Base-by-base conservation (phyloP, 2,329 filamentous ascomycete genomes). In the Cadophora sp. region DNA sequence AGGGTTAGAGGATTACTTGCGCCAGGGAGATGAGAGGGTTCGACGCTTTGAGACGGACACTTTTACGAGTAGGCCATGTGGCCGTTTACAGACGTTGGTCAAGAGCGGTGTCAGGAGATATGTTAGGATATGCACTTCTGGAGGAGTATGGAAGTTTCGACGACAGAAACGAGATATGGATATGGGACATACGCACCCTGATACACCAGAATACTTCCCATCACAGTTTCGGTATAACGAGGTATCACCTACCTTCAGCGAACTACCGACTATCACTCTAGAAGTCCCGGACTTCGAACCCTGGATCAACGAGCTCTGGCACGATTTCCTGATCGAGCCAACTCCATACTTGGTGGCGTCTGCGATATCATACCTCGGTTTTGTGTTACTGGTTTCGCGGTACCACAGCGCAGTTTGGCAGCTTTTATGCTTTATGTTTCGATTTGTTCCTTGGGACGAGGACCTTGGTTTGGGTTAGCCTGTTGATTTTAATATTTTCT, bases 1-100 rank as follows among this genome's bases (percentile, higher is more conserved):
- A 83, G 89, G 70, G 90, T 92, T 4, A 86, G 88, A 76, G 82
- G 82, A 3, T 75, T 94, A 75, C 75, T 94, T 50, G 70, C 74
- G 45, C 75, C 75, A 18, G 71, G 67, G 43, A 70, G 66, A 70
- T 75, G 70, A 74, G 18, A 56, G 30, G 14, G 45, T 33, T 20
- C 14, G 43, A 14, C 41, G 22, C 1, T 60, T 45, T 47, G 58
- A 62, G 30, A 30, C 43, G 13, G 43, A 53, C 14, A 62, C 45
- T 55, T 11, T 63, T 18, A 41, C 30, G 11, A 33, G 47, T 14
- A 51, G 51, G 20, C 39, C 30, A 13, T 55, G 59, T 64, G 48
- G 64, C 41, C 62, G 43, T 30, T 62, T 65, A 39, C 50, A 48
- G 18, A 66, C 39, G 18, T 18, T 70, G 47, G 13, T 70, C 9